Conservation (phyloP, 306 rosid genomes). For the Myrica gale region DNA sequence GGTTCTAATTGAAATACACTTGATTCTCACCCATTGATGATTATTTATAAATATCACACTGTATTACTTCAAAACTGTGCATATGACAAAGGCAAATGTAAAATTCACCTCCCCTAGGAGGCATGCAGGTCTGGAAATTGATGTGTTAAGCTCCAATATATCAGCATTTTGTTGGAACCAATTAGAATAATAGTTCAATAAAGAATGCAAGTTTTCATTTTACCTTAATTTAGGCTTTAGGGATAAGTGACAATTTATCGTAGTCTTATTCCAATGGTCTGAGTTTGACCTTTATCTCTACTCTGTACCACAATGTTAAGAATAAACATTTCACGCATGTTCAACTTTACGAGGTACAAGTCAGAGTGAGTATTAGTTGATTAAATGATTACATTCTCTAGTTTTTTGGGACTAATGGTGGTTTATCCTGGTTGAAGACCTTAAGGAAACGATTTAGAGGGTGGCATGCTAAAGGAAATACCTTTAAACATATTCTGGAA, state of each 20-base stretch:
- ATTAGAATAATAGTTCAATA: background rate
- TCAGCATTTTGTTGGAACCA: no score
- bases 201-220: no score
- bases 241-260: background rate
- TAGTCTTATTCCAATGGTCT: background rate
- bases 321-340: background rate
- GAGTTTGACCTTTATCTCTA: background rate
- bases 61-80: background rate
- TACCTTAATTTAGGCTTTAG: background rate
- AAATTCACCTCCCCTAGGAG: background rate
- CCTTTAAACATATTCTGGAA: background rate
- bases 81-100: background rate
- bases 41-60: background rate
- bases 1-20: constrained; percentile 1
- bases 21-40: background rate
- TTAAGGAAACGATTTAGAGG: background rate
- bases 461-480: background rate
- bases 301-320: background rate
- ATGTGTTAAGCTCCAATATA: no score
- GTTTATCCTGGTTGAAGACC: background rate
- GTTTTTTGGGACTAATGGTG: background rate
- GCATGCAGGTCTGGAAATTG: no score
- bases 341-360: background rate
- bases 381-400: background rate
- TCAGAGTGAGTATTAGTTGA: background rate